A percentile compares a stretch with the other conserved stretches of the same genome.
These are phyloP conservation scores for Manihot esculenta DNA, from an alignment of 441 rosid genomes.

Conservation along the genomic window DNA sequence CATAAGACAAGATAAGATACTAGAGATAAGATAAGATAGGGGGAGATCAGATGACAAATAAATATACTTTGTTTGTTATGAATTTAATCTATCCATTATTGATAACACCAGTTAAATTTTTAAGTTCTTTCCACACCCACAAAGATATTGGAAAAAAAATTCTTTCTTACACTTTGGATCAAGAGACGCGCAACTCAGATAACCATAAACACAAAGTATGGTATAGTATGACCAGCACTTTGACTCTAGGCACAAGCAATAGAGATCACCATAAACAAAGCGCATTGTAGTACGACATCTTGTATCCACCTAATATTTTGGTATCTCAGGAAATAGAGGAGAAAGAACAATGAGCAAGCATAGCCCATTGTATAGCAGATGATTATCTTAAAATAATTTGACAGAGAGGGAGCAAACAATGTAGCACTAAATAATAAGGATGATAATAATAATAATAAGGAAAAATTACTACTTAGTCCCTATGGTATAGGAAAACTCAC, in stretches of 20 bases:
- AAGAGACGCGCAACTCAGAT: background rate
- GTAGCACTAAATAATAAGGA: background rate
- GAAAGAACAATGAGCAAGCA: background rate
- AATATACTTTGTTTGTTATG: too few species aligned
- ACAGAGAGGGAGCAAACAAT: too few species aligned
- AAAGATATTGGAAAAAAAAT: background rate
- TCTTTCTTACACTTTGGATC: background rate
- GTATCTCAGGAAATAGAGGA: background rate
- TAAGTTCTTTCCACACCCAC: background rate
- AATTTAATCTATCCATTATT: background rate
- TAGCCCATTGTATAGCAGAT: too few species aligned
- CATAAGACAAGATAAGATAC: too few species aligned
- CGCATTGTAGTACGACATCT: background rate
- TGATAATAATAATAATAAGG: too few species aligned
- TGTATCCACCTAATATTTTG: background rate
- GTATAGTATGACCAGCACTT: background rate
- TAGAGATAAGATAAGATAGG: too few species aligned
- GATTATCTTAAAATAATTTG: too few species aligned
- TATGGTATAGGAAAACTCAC: too few species aligned
- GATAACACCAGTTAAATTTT: too few species aligned
- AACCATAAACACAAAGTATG: background rate
- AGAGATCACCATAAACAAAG: background rate
- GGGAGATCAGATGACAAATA: too few species aligned
- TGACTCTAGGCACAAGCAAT: background rate
- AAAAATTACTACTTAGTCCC: too few species aligned